phyloP scores from a whole-genome alignment of 345 rosid species.

The Hypericum androsaemum region DNA sequence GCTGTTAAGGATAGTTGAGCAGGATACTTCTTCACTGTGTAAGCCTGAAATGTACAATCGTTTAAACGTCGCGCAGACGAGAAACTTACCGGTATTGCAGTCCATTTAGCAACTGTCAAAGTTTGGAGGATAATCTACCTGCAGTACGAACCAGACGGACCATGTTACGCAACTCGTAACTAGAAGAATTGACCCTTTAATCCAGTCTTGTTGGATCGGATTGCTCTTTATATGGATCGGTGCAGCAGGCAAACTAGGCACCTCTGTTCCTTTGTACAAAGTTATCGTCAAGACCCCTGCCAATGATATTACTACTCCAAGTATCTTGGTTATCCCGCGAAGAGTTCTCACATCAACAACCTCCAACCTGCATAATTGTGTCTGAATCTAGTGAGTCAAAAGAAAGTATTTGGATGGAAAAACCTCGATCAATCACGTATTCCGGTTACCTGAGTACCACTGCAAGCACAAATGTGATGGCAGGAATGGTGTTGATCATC shows the following conservation, averaged over 20 bases:
- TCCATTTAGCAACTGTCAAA: too few relatives aligned
- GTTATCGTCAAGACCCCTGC: slow-evolving; percentile 14
- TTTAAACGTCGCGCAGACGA: too few relatives aligned
- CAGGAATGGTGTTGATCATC: slow-evolving; percentile 16
- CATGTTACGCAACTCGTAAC: slow-evolving; percentile 17
- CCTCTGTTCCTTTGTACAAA: slow-evolving; percentile 18
- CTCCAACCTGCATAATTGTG: slow-evolving; percentile 15
- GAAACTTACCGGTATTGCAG: too few relatives aligned
- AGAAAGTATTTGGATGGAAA: not conserved
- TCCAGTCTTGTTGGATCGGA: slow-evolving; percentile 13
- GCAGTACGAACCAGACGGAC: slow-evolving; percentile 4
- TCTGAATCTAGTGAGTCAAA: too few relatives aligned
- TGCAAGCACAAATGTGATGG: slow-evolving; percentile 19
- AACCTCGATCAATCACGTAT: too few relatives aligned
- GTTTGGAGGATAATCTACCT: not conserved
- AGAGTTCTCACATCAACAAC: slow-evolving; percentile 10
- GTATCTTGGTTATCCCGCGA: slow-evolving; percentile 12
- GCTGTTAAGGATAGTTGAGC: slow-evolving; percentile 22
- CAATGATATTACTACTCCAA: slow-evolving; percentile 14
- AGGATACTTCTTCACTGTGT: slow-evolving; percentile 22
- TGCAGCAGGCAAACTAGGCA: slow-evolving; percentile 14
- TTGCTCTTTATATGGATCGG: slow-evolving; percentile 14
- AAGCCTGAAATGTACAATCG: slow-evolving; percentile 8
- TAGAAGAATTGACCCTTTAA: slow-evolving; percentile 22
- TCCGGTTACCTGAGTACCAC: slow-evolving; percentile 16